phyloP scores from a whole-genome alignment of 2,329 filamentous ascomycete species.

The Juglanconis sp. region DNA sequence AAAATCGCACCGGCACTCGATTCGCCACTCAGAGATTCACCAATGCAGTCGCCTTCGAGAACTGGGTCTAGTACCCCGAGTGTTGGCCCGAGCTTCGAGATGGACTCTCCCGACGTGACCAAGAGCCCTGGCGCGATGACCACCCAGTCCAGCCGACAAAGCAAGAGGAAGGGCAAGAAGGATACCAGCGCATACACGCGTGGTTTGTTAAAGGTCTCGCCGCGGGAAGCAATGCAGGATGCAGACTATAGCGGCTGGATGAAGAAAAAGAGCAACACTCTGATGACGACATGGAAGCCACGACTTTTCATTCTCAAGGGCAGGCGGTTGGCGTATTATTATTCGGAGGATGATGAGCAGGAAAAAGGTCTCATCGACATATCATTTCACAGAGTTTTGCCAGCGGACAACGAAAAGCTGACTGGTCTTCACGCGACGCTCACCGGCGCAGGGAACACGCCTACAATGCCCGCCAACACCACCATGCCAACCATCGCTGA shows the following conservation, averaged over 20 bases:
- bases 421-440: constrained; percentile 89
- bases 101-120: constrained; percentile 68
- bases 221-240: constrained; percentile 76
- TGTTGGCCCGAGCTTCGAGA: constrained; percentile 67
- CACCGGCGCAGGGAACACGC: constrained; percentile 75
- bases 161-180: constrained; percentile 78
- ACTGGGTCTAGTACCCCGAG: constrained; percentile 74
- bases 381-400: constrained; percentile 93
- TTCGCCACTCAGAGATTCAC: constrained; percentile 49
- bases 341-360: constrained; percentile 85
- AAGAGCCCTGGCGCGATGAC: constrained; percentile 51
- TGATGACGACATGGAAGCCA: constrained; percentile 98
- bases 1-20: constrained; percentile 51
- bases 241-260: constrained; percentile 97
- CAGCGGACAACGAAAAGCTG: constrained; percentile 85
- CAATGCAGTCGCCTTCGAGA: constrained; percentile 62
- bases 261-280: constrained; percentile 95
- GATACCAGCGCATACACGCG: constrained; percentile 91
- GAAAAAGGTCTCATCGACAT: constrained; percentile 98
- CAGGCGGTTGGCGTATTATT: constrained; percentile 90
- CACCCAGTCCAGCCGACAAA: constrained; percentile 46
- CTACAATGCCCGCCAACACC: constrained; percentile 50
- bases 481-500: constrained; percentile 43
- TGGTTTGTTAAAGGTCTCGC: constrained; percentile 76
- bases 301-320: constrained; percentile 93